Evolutionary conservation across 2,329 filamentous ascomycete species (phyloP).

Genomic region (Pseudophaeomoniella oleicola): DNA sequence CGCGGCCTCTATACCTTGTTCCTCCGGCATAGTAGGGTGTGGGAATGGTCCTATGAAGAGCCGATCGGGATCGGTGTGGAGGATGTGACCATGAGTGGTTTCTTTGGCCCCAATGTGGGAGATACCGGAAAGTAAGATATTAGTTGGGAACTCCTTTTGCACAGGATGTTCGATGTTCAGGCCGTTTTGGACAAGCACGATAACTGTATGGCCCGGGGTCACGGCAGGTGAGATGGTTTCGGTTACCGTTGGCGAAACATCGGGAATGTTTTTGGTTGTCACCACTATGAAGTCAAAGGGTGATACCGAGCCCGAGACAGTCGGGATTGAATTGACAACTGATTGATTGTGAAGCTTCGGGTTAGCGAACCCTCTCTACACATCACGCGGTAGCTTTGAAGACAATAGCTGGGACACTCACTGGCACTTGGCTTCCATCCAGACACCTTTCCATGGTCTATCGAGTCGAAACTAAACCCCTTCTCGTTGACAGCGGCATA

Average conservation of each 20-base stretch:
- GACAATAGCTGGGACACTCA: conserved; percentile 18
- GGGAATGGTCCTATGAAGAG: conserved; percentile 39
- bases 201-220: conserved; percentile 26
- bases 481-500: conserved; percentile 32
- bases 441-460: conserved; percentile 37
- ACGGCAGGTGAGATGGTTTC: conserved; percentile 25
- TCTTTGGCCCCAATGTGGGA: conserved; percentile 40
- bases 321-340: no score
- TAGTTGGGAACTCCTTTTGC: conserved; percentile 29
- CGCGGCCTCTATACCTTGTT: conserved; percentile 16
- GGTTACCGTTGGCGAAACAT: conserved; percentile 17
- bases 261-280: conserved; percentile 30
- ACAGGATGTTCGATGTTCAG: conserved; percentile 46
- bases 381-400: no score
- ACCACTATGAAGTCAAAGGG: conserved; percentile 35
- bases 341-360: no score
- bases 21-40: conserved; percentile 6
- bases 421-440: conserved; percentile 30
- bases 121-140: conserved; percentile 41
- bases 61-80: conserved; percentile 30
- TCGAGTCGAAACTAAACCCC: conserved; percentile 41
- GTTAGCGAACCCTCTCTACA: no score
- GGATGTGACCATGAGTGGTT: conserved; percentile 31
- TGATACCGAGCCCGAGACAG: no score
- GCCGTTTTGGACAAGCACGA: conserved; percentile 49